These are phyloP conservation scores for Rosa hybrid DNA, from an alignment of 331 rosid genomes.

Conservation along the genomic window DNA sequence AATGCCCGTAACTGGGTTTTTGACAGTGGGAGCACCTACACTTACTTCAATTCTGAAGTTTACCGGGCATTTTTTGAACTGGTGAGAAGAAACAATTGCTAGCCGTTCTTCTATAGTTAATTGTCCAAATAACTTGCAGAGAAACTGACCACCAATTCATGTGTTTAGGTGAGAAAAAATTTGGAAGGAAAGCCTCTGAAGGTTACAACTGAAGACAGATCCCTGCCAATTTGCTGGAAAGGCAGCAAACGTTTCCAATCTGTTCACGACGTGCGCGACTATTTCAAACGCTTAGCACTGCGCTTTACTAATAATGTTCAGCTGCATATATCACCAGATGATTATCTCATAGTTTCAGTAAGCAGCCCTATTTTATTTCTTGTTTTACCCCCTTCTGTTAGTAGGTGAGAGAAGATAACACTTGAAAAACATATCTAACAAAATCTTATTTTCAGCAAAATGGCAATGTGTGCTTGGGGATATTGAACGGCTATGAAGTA, in stretches of 20 bases:
- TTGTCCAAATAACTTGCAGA: background rate
- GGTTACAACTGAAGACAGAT: conserved; percentile 36
- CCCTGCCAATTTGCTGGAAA: conserved; percentile 82
- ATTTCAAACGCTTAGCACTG: conserved; percentile 56
- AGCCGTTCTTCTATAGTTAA: background rate
- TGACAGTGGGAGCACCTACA: conserved; percentile 88
- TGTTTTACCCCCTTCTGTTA: no score
- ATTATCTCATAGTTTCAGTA: conserved; percentile 70
- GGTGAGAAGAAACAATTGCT: conserved; percentile 47
- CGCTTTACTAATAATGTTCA: conserved; percentile 45
- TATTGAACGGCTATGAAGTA: conserved; percentile 45
- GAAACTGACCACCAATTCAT: conserved; percentile 11
- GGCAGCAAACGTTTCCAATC: conserved; percentile 61
- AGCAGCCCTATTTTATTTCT: conserved; percentile 27
- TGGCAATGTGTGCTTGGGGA: conserved; percentile 71
- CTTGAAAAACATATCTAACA: conserved; percentile 24
- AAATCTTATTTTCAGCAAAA: conserved; percentile 31
- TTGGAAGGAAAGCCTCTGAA: conserved; percentile 55
- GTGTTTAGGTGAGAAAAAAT: conserved; percentile 51
- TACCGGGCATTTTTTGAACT: conserved; percentile 40
- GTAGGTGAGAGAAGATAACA: background rate
- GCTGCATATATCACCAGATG: conserved; percentile 56
- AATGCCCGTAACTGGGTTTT: conserved; percentile 54
- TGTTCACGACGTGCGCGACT: conserved; percentile 36
- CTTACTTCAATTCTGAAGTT: conserved; percentile 60